Base-by-base conservation (phyloP, 176 grass and related monocot genomes). In the Guadua angustifolia region DNA sequence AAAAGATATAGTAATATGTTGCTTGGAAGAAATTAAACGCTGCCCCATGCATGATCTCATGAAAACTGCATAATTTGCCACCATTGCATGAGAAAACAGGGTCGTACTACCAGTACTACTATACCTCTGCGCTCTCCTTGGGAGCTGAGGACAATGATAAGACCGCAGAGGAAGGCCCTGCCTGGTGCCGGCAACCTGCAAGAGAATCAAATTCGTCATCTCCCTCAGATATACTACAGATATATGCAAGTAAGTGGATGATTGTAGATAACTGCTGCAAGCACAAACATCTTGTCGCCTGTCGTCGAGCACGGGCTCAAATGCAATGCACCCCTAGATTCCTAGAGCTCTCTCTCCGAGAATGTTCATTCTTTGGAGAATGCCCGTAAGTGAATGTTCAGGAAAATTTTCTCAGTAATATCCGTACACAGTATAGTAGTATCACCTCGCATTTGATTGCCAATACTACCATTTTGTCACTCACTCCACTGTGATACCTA, bases 111-210 rank as follows among this genome's bases (percentile, higher is more conserved):
- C 19, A 44, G 42, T 53, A 18, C 51, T 19, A n/a, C 21, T 57
- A 57, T 57, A n/a, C 55, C 19, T 57, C 68, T 71, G 68, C 42
- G 15, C 15, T 52, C 46, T 7, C 46, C 46, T 33, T 51, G 17
- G 72, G 49, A 74, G 33, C 55, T 38, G 29, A 55, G 72, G 72
- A 36, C 26, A 74, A 74, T 55, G 47, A 73, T 73, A 33, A 52
- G 71, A 36, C 49, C 2, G 26, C 29, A 74, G 71, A 35, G 26
- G 71, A 38, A 55, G 72, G 49, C 49, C 72, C 49, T 38, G 26
- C 29, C 32, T 10, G 7, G n/a, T 32, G 29, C 13, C 46, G 21
- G 70, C 42, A 73, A 32, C 69, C 70, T 73, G 17, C 49, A 74
- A 36, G 71, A 53, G 71, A 74, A 74, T 74, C 25, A 53, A 53